phyloP scores from a whole-genome alignment of 1,284 basidiomycete genomes.

The Rhodofomes roseus region DNA sequence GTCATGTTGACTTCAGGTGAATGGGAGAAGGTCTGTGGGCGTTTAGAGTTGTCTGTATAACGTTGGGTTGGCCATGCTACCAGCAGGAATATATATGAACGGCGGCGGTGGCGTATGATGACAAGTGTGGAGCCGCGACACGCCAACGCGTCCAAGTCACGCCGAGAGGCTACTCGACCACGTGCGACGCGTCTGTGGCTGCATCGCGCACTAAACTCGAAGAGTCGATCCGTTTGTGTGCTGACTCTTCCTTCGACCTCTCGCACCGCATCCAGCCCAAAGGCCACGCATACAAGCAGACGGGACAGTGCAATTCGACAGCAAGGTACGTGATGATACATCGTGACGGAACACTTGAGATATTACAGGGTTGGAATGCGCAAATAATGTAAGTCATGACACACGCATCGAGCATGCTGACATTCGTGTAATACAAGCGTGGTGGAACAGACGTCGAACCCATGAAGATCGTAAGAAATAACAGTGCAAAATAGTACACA shows the following conservation, averaged over 20 bases:
- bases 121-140: background rate
- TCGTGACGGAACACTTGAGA: background rate
- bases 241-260: background rate
- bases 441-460: background rate
- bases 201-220: background rate
- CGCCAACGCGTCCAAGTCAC: slow-evolving; percentile 2
- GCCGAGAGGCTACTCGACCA: background rate
- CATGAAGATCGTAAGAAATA: background rate
- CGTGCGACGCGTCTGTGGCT: background rate
- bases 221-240: background rate
- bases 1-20: background rate
- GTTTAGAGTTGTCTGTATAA: background rate
- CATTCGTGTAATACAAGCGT: slow-evolving; percentile 1
- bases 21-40: background rate
- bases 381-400: slow-evolving; percentile 1
- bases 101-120: background rate
- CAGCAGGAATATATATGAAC: background rate
- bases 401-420: background rate
- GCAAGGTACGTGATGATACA: background rate
- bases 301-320: background rate
- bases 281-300: background rate
- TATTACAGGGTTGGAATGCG: background rate
- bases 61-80: background rate
- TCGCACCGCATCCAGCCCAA: background rate
- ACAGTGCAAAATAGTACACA: background rate